Evolutionary conservation across 495 filamentous ascomycete species (phyloP), one percentile per base, ranked within the genome.

Genomic region (Neurospora cerealis): DNA sequence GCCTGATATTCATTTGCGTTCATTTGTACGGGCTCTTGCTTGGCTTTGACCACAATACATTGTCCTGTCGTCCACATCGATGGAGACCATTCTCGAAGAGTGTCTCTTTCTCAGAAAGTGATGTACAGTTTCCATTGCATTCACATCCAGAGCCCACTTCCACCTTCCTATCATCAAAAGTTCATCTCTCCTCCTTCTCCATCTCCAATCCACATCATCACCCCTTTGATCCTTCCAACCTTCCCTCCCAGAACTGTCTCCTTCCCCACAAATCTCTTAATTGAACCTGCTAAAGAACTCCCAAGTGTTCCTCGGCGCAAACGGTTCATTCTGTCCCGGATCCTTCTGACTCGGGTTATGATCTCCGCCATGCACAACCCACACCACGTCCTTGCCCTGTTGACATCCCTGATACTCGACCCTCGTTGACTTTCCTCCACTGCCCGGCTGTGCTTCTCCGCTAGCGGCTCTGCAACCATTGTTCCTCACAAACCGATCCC

Each of bases 401-500:
- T 71, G 70, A 75, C 81, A 84, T 17, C 77, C 77, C 73, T 79
- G 62, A 71, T 83, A 84, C 38, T 74, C 76, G 3, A 78, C 81
- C 75, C 76, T 79, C 69, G 75, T 74, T 13, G 77, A 78, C 34
- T 48, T 73, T 62, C 66, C 71, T 37, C 75, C 69, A 32, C 78
- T 54, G 9, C 54, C 54, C 66, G 74, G 74, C 76, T 79, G 44
- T 37, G 74, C 72, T 38, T 76, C 76, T 2, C 74, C 72, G 4
- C 60, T 69, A 0, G 72, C 70, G 0, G 80, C 5, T 0, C 70
- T 72, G 75, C 85, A 86, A 0, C 81, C 80, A 72, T 86, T 85
- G 73, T 82, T 82, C 41, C 74, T 79, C 40, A 83, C 83, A 70
- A 84, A 86, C 34, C 72, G 71, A 74, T 86, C 83, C 17, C 81